Conservation (phyloP, 352 stramenopile genomes). For the Phytophthora agathidicida region DNA sequence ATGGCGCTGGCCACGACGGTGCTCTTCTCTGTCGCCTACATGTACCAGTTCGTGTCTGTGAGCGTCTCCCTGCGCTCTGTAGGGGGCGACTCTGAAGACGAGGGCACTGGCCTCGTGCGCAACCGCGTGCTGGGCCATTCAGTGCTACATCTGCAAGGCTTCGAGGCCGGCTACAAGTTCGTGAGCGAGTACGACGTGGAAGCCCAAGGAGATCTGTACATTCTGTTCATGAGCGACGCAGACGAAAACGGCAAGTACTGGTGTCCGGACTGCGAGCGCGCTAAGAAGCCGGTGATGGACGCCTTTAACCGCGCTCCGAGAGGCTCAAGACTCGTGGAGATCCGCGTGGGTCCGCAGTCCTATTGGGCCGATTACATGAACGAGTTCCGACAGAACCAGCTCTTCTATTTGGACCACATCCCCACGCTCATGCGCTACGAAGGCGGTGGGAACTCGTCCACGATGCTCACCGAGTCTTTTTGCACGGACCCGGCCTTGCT, state of each 20-base stretch:
- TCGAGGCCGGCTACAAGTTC: conserved; percentile 78
- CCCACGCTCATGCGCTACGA: conserved; percentile 80
- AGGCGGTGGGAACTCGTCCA: conserved; percentile 71
- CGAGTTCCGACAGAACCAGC: conserved; percentile 78
- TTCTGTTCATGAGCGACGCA: conserved; percentile 81
- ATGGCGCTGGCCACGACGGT: conserved; percentile 61
- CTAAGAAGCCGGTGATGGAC: conserved; percentile 75
- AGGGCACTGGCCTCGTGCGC: conserved; percentile 24
- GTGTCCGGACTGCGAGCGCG: conserved; percentile 77
- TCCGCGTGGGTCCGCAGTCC: conserved; percentile 55
- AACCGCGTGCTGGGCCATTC: conserved; percentile 68
- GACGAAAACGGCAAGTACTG: conserved; percentile 76
- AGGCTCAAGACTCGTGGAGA: conserved; percentile 73
- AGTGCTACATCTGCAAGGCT: conserved; percentile 71
- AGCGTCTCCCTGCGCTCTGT: conserved; percentile 50
- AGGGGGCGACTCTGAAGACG: conserved; percentile 20
- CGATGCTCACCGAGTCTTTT: conserved; percentile 77
- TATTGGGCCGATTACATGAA: conserved; percentile 84
- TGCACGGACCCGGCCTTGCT: conserved; percentile 65
- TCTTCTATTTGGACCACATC: conserved; percentile 86
- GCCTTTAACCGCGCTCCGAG: conserved; percentile 69
- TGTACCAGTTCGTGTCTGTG: conserved; percentile 72
- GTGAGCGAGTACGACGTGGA: conserved; percentile 78
- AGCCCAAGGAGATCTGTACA: conserved; percentile 65
- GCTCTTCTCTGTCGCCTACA: conserved; percentile 70